A percentile compares a stretch with the other conserved stretches of the same genome.
Conservation (phyloP, 139 green algal genomes). For the Mesotaenium endlicherianum region DNA sequence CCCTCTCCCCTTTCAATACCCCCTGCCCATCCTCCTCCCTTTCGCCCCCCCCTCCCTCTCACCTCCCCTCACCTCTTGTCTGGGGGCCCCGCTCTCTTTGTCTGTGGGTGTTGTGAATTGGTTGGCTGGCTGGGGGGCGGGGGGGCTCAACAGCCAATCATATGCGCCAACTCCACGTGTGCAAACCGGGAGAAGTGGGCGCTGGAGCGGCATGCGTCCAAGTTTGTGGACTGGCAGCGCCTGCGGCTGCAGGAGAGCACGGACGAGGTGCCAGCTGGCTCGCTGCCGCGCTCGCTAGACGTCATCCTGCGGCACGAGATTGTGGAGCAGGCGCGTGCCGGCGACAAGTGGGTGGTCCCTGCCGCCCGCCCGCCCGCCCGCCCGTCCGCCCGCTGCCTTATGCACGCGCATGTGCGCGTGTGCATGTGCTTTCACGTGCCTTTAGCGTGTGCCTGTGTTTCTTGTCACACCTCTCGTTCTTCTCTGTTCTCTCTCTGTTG, state of each 20-base stretch:
- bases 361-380: not conserved
- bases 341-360: slow-evolving; percentile 73
- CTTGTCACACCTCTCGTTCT: no score
- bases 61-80: no score
- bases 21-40: no score
- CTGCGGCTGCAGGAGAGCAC: slow-evolving; percentile 90
- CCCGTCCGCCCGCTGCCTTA: no score
- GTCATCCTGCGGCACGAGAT: slow-evolving; percentile 90
- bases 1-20: no score
- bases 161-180: slow-evolving; percentile 86
- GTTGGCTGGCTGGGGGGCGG: not conserved
- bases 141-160: slow-evolving; percentile 61
- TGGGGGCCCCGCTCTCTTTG: no score
- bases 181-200: slow-evolving; percentile 79
- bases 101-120: no score
- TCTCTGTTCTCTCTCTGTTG: no score
- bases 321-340: slow-evolving; percentile 90
- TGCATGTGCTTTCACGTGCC: no score
- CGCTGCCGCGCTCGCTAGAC: slow-evolving; percentile 90
- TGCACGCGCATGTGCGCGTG: no score
- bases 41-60: no score
- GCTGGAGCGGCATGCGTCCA: slow-evolving; percentile 83
- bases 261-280: slow-evolving; percentile 84
- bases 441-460: no score
- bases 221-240: slow-evolving; percentile 98